Conservation (phyloP, 2,329 filamentous ascomycete genomes). For the Ophiostoma tasmaniense region DNA sequence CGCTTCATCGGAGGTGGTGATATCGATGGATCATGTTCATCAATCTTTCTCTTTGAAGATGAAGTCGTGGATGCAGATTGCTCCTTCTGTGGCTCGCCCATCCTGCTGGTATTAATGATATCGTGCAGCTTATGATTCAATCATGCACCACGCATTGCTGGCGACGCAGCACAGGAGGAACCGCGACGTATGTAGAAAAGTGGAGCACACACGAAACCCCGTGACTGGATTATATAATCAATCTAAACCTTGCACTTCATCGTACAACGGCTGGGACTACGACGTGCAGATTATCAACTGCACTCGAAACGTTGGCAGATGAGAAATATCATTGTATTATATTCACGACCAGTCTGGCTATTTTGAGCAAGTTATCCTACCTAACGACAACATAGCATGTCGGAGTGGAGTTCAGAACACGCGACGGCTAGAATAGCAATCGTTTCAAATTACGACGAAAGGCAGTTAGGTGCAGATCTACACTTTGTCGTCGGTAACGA, state of each 20-base stretch:
- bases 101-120: not conserved
- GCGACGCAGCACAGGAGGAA: not conserved
- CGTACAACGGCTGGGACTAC: too few species aligned
- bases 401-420: not conserved
- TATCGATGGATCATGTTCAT: slow-evolving; percentile 32
- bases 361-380: too few species aligned
- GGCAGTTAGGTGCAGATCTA: not conserved
- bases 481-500: not conserved
- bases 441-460: not conserved
- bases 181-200: not conserved
- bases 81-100: not conserved
- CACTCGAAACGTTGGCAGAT: too few species aligned
- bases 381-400: too few species aligned
- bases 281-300: too few species aligned
- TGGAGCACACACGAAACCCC: not conserved
- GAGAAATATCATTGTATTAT: too few species aligned
- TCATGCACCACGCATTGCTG: not conserved
- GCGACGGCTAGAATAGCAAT: not conserved
- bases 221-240: not conserved
- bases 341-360: too few species aligned
- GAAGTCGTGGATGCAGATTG: not conserved
- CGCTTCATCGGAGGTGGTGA: slow-evolving; percentile 48
- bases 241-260: not conserved
- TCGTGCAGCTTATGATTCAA: not conserved
- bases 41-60: slow-evolving; percentile 1